Conservation (phyloP, 345 rosid species). For the Cochlearia excelsa region DNA sequence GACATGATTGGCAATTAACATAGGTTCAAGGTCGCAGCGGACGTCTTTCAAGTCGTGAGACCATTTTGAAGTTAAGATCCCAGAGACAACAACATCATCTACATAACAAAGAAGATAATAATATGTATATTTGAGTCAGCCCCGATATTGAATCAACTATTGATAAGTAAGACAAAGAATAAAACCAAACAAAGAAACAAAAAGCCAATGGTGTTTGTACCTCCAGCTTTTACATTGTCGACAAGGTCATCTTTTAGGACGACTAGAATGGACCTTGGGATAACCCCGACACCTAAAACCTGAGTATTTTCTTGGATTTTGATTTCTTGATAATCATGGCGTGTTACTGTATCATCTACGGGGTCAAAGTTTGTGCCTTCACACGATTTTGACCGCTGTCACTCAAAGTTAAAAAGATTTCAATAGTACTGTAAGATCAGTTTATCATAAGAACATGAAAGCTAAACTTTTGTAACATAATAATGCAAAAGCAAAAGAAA, state of each 20-base stretch:
- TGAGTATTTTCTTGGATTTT: constrained; percentile 95
- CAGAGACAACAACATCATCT: constrained; percentile 90
- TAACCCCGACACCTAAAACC: constrained; percentile 85
- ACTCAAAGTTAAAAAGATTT: constrained; percentile 22
- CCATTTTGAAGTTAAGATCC: constrained; percentile 89
- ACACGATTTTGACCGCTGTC: constrained; percentile 65
- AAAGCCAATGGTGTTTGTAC: constrained; percentile 40
- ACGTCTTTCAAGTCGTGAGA: constrained; percentile 90
- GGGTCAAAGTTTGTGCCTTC: constrained; percentile 72
- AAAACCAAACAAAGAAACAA: background rate
- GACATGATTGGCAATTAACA: constrained; percentile 76
- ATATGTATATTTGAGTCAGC: constrained; percentile 1
- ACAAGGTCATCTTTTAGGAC: constrained; percentile 89
- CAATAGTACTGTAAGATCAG: background rate
- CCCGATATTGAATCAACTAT: background rate
- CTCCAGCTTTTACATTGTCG: constrained; percentile 95
- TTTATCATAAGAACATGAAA: background rate
- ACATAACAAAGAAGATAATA: constrained; percentile 19
- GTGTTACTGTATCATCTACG: constrained; percentile 58
- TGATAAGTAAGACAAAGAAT: background rate
- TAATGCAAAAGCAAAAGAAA: background rate
- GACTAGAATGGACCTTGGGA: constrained; percentile 83
- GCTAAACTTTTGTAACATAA: background rate
- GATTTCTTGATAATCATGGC: constrained; percentile 93
- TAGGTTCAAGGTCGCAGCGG: constrained; percentile 90